Base-by-base conservation (phyloP, 345 rosid species). In the Iberis pinnata region DNA sequence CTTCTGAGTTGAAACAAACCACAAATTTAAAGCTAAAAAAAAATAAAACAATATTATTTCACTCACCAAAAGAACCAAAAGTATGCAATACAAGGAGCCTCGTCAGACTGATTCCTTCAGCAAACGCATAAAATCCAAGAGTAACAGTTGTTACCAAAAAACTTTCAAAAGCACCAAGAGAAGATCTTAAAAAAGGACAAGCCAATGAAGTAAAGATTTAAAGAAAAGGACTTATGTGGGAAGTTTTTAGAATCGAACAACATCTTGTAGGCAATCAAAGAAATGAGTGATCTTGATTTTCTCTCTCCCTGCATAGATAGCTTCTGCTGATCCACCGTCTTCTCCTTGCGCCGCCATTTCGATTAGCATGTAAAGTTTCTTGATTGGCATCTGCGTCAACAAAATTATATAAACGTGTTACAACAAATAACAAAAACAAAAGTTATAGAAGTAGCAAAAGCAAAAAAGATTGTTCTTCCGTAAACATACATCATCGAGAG, bases 281-380 rank as follows among this genome's bases (percentile, higher is more conserved):
- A 92, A 92, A 75, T 86, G 90, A 14, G 72, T 27, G 45, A 85
- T 73, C 25, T 75, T 67, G 18, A 92, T 83, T 80, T 85, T 92
- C 49, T 81, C 78, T 64, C 16, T 64, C 0, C 99, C 95, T 0
- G 77, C 68, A 70, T 60, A 88, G 58, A 83, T 78, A 10, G 88
- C 85, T 65, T 85, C 95, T 0, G 94, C 79, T 5, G 83, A 65
- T 36, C 89, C 94, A 39, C 95, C 97, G 2, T 45, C 65, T 62
- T 81, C 87, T 40, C 99, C 94, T 55, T 88, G 95, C 13, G 87
- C 99, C 12, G 97, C 99, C 99, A 92, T 92, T 64, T 92, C 97
- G 17, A 88, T 61, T 72, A 85, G 58, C 88, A 75, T 81, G 67
- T 85, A 92, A 22, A 88, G 78, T 80, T 88, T 83, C 78, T 88